Evolutionary conservation across 495 filamentous ascomycete genomes (phyloP).

Genomic region (Ascodesmis nigricans): DNA sequence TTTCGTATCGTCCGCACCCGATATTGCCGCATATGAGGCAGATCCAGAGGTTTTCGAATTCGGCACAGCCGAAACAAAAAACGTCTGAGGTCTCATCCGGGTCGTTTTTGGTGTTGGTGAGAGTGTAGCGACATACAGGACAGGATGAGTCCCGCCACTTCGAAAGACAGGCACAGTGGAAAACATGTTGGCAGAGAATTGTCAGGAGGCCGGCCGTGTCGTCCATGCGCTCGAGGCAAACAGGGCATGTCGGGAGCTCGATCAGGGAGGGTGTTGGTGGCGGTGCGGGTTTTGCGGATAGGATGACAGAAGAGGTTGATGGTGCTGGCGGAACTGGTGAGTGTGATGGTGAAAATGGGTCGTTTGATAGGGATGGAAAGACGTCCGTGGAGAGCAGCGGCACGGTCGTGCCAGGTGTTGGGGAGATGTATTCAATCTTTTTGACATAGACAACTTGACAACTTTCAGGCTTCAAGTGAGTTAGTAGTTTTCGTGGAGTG

Average conservation of each 20-base stretch:
- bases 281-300: conserved; percentile 60
- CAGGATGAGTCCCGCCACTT: conserved; percentile 92
- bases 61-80: conserved; percentile 21
- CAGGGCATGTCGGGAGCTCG: conserved; percentile 87
- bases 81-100: conserved; percentile 17
- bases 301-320: conserved; percentile 30
- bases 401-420: conserved; percentile 24
- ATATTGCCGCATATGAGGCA: conserved; percentile 77
- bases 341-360: conserved; percentile 38
- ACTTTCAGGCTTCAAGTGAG: conserved; percentile 50
- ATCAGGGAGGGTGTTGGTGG: conserved; percentile 77
- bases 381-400: conserved; percentile 18
- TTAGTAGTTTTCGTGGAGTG: conserved; percentile 12
- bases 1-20: conserved; percentile 84
- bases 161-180: conserved; percentile 88
- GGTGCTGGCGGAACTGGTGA: conserved; percentile 23
- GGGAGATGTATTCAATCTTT: conserved; percentile 47
- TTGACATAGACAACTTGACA: conserved; percentile 94
- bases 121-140: conserved; percentile 81
- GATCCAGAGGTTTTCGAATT: conserved; percentile 65
- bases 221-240: conserved; percentile 95
- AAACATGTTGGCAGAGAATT: conserved; percentile 93
- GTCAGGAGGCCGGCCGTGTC: conserved; percentile 87
- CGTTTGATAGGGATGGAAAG: conserved; percentile 40
- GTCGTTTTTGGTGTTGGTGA: conserved; percentile 22